Evolutionary conservation across 2,329 filamentous ascomycete genomes (phyloP), one percentile per base, ranked within the genome.

Genomic region (Basipetospora chlamydospora): DNA sequence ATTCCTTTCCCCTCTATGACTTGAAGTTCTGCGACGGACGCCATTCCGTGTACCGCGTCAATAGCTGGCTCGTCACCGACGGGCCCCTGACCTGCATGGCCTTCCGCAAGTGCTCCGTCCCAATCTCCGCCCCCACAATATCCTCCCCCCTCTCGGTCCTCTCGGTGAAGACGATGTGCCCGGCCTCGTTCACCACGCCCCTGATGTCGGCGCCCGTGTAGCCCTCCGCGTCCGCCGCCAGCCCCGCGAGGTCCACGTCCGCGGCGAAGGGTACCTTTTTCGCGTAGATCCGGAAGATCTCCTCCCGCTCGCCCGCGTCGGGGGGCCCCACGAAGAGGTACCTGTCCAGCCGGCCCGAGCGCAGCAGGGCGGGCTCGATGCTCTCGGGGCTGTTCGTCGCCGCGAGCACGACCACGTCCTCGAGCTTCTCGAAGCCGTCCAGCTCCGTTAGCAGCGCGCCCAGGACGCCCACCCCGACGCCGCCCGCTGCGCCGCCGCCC

Each of bases 361-460:
- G 74, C 51, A 94, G 72, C 23, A 96, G 67, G 1, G 88, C 88
- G 1, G 83, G 73, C 51, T 96, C 88, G 15, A 96, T 70, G 2
- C 78, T 69, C 48, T 93, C 81, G 0, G 88, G 88, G 37, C 84
- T 76, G 58, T 96, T 96, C 0, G 88, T 96, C 3, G 88, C 88
- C 0, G 84, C 88, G 13, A 96, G 72, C 11, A 95, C 79, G 41
- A 92, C 71, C 1, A 96, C 86, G 39, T 82, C 82, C 38, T 78
- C 78, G 15, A 92, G 65, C 26, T 78, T 67, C 55, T 94, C 85
- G 46, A 95, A 93, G 32, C 88, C 88, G 51, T 95, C 88, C 80
- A 96, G 92, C 53, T 95, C 88, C 41, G 86, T 94, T 5, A 96
- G 69, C 20, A 96, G 62, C 2, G 87, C 92, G 1, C 86, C 87